A percentile compares a stretch with the other conserved stretches of the same genome.
phyloP scores from a whole-genome alignment of 768 basidiomycete genomes.

The Gymnopilus dilepis region DNA sequence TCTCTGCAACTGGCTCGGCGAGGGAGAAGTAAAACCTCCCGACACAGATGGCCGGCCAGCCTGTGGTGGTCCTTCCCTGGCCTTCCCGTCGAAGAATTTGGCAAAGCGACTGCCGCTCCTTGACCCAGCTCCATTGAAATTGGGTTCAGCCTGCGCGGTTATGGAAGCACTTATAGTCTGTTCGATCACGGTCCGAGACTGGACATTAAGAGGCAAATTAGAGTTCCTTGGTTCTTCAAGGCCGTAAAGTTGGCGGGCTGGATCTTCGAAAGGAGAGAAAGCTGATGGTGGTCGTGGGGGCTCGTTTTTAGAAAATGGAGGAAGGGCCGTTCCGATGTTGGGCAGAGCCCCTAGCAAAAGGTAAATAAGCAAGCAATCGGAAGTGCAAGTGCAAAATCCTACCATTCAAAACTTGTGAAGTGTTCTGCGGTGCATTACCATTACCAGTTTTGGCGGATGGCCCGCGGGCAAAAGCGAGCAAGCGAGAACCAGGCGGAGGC shows the following conservation, averaged over 20 bases:
- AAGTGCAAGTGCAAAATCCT: slow-evolving; percentile 5
- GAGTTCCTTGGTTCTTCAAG: slow-evolving; percentile 25
- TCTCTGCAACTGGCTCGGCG: slow-evolving; percentile 52
- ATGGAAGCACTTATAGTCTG: slow-evolving; percentile 23
- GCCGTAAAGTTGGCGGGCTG: slow-evolving; percentile 27
- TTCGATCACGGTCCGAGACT: slow-evolving; percentile 28
- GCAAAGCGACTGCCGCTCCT: slow-evolving; percentile 82
- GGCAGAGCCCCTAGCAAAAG: slow-evolving; percentile 24
- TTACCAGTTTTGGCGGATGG: slow-evolving; percentile 36
- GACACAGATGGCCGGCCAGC: slow-evolving; percentile 42
- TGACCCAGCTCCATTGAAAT: slow-evolving; percentile 51
- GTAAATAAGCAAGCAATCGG: not conserved
- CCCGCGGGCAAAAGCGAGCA: slow-evolving; percentile 53
- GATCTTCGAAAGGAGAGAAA: slow-evolving; percentile 68
- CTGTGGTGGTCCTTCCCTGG: slow-evolving; percentile 45
- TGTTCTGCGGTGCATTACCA: slow-evolving; percentile 18
- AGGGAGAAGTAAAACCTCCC: slow-evolving; percentile 47
- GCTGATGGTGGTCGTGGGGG: slow-evolving; percentile 35
- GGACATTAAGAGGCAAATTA: slow-evolving; percentile 12
- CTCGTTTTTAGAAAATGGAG: slow-evolving; percentile 32
- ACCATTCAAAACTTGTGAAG: slow-evolving; percentile 32
- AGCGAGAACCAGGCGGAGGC: slow-evolving; percentile 55
- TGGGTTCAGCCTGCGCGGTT: slow-evolving; percentile 31
- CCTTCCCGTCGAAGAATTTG: slow-evolving; percentile 85
- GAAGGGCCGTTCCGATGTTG: slow-evolving; percentile 11